phyloP scores from a whole-genome alignment of 352 stramenopile genomes.

The Pythium sp. region DNA sequence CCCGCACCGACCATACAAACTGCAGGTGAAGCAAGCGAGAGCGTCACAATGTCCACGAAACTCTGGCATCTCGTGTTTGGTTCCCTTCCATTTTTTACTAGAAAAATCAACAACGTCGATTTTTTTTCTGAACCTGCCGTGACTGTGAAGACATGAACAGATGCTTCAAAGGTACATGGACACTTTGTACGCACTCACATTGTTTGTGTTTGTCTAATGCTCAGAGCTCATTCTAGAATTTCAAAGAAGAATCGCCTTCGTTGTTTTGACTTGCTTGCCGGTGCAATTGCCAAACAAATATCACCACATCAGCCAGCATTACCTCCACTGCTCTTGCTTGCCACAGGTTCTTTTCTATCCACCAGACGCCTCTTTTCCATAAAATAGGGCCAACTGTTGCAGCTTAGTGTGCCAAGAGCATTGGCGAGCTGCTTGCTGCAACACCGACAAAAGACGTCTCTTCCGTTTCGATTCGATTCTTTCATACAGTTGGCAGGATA shows the following conservation, averaged over 20 bases:
- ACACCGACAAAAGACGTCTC: not conserved
- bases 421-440: not conserved
- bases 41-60: not conserved
- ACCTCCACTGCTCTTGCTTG: too few relatives aligned
- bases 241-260: not conserved
- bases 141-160: not conserved
- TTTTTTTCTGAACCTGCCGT: not conserved
- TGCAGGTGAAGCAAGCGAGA: not conserved
- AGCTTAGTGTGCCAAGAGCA: not conserved
- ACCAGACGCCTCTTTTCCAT: not conserved
- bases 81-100: not conserved
- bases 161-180: not conserved
- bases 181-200: not conserved
- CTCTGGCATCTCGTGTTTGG: not conserved
- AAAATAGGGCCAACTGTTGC: not conserved
- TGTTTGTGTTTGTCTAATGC: not conserved
- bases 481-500: not conserved
- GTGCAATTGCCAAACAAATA: not conserved
- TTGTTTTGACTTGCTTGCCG: not conserved
- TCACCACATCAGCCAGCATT: not conserved
- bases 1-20: not conserved
- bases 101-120: not conserved
- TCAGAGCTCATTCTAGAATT: not conserved
- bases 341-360: not conserved
- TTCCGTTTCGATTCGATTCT: not conserved